Evolutionary conservation across 2,329 filamentous ascomycete species (phyloP).

Genomic region (Monilinia vaccinii-corymbosi): DNA sequence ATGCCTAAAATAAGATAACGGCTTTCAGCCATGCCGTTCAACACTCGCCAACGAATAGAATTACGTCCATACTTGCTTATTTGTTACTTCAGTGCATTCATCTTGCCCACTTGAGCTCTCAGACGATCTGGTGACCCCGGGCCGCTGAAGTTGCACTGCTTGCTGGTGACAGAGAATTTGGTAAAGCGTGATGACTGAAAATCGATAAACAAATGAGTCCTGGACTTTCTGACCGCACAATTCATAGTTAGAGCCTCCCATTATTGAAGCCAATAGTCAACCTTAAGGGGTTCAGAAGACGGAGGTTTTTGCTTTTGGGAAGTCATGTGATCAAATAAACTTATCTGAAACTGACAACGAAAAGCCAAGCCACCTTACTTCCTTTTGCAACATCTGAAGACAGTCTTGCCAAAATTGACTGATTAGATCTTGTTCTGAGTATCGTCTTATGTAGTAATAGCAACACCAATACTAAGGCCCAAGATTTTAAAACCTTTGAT

Average conservation of each 20-base stretch:
- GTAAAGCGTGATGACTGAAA: background rate
- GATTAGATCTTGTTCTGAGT: background rate
- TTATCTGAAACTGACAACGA: too few relatives aligned
- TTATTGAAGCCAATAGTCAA: background rate
- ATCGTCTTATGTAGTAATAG: background rate
- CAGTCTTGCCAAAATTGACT: too few relatives aligned
- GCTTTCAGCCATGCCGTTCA: background rate
- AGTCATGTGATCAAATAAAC: background rate
- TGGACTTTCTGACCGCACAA: background rate
- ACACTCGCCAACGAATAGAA: background rate
- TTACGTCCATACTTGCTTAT: background rate
- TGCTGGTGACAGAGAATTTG: background rate
- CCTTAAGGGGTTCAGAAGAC: background rate
- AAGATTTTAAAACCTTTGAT: background rate
- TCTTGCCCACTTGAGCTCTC: background rate
- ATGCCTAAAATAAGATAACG: background rate
- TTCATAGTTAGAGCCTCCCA: too few relatives aligned
- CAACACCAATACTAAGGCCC: background rate
- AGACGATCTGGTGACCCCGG: background rate
- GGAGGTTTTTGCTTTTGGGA: background rate
- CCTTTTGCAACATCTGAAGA: too few relatives aligned
- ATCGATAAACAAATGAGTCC: background rate
- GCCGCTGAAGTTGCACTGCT: background rate
- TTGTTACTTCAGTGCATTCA: background rate
- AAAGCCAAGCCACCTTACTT: background rate